These are phyloP conservation scores for Amphirosellinia nigrospora DNA, from an alignment of 495 filamentous ascomycete species.

Conservation along the genomic window DNA sequence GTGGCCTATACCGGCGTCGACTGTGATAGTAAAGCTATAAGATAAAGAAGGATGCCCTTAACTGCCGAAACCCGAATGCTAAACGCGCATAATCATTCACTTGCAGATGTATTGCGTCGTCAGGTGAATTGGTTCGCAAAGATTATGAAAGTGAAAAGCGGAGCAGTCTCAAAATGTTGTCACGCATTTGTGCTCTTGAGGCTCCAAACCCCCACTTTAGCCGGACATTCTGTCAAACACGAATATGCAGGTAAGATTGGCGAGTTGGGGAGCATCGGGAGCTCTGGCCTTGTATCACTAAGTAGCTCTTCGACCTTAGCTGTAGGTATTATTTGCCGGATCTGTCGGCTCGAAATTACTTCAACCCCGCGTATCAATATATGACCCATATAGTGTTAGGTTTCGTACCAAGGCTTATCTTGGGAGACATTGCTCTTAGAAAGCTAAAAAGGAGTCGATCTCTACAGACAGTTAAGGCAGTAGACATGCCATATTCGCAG, in stretches of 20 bases:
- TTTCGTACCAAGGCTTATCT: neutral
- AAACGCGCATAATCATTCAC: neutral
- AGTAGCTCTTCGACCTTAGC: neutral
- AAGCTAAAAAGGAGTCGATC: neutral
- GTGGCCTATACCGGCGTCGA: neutral
- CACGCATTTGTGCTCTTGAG: neutral
- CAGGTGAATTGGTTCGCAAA: neutral
- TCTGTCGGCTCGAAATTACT: neutral
- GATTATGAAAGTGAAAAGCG: neutral
- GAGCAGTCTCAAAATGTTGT: neutral
- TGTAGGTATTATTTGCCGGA: neutral
- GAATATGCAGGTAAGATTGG: neutral
- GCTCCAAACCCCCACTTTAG: neutral
- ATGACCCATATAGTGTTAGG: no score
- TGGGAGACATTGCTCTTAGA: neutral
- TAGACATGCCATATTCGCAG: no score
- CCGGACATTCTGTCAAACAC: neutral
- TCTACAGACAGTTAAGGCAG: neutral
- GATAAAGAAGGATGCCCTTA: neutral
- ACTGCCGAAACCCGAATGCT: neutral
- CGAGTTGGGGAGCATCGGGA: neutral
- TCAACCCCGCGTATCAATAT: neutral
- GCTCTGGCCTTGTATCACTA: neutral
- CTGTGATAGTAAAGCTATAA: neutral
- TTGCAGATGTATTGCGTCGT: neutral